These are phyloP conservation scores for Monilinia laxa DNA, from an alignment of 2,329 filamentous ascomycete genomes.

Conservation along the genomic window DNA sequence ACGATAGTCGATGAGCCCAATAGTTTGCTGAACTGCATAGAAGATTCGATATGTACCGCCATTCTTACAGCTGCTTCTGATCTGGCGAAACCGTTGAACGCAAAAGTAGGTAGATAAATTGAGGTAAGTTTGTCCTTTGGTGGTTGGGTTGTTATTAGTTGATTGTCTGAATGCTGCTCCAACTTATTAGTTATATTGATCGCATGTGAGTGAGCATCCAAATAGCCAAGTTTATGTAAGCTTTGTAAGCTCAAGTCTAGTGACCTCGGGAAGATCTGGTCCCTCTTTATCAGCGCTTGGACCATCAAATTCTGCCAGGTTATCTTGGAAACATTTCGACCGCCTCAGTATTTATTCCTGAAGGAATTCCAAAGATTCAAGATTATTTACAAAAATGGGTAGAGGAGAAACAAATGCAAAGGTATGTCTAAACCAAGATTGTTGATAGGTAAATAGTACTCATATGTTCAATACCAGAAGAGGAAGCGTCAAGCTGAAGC, in stretches of 20 bases:
- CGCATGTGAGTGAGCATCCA: too few relatives aligned
- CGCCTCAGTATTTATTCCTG: constrained; percentile 25
- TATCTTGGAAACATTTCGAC: constrained; percentile 19
- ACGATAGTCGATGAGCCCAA: constrained; percentile 75
- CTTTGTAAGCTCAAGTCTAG: not conserved
- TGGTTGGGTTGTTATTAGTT: not conserved
- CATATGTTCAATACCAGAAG: constrained; percentile 34
- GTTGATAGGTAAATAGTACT: not conserved
- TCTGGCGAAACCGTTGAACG: not conserved
- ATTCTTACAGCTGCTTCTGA: not conserved
- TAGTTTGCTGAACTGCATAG: constrained; percentile 68
- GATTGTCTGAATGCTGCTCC: constrained; percentile 2
- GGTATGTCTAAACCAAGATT: constrained; percentile 25
- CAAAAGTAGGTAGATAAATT: not conserved
- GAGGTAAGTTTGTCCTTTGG: not conserved
- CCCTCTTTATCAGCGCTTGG: constrained; percentile 21
- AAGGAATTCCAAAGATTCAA: constrained; percentile 12
- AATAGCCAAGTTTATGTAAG: not conserved
- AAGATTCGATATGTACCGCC: constrained; percentile 58
- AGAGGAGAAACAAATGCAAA: constrained; percentile 38
- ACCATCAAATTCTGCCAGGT: constrained; percentile 28
- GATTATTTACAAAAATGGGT: constrained; percentile 34
- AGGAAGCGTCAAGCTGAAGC: constrained; percentile 39
- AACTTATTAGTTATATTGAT: not conserved
- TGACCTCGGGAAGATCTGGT: constrained; percentile 21